Base-by-base conservation (phyloP, 805 yeast species). In the Komagataella ulmi region DNA sequence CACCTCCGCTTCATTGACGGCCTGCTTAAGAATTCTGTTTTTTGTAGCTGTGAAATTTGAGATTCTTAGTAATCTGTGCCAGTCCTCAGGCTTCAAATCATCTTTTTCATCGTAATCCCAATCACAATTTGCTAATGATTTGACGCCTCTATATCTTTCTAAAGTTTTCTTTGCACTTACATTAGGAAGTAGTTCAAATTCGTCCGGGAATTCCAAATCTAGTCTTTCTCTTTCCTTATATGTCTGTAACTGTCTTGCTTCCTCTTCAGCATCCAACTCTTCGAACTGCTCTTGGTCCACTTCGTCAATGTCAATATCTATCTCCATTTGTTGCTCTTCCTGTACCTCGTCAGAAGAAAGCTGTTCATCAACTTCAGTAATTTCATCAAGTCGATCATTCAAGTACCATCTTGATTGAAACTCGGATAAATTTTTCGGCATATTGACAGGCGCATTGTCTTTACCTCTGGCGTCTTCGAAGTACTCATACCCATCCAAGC, bases 131-230 rank as follows among this genome's bases (percentile, higher is more conserved):
- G 85, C 81, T 55, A 95, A 68, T 44, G 86, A 85, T 65, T 88
- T 87, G 56, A 90, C 76, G 54, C 98, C 98, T 65, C 97, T 77
- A 67, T 88, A 91, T 55, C 89, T 78, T 30, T 73, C 67, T 53
- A 93, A 73, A 56, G 88, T 76, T 56, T 89, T 88, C 59, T 76
- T 77, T 7, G 87, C 98, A 4, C 85, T 75, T 56, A 78, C 90
- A 5, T 66, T 63, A 30, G 97, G 97, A 48, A 74, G 76, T 46
- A 93, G 69, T 65, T 93, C 98, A 52, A 91, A 69, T 68, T 93
- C 99, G 67, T 93, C 99, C 0, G 98, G 98, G 73, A 89, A 93
- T 59, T 90, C 96, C 43, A 80, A 75, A 63, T 88, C 97, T 52
- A 90, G 97, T 54, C 77, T 77, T 57, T 81, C 96, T 55, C 79